Evolutionary conservation across 495 filamentous ascomycete genomes (phyloP), one percentile per base, ranked within the genome.

Genomic region (Podospora bellae-mahoneyi): DNA sequence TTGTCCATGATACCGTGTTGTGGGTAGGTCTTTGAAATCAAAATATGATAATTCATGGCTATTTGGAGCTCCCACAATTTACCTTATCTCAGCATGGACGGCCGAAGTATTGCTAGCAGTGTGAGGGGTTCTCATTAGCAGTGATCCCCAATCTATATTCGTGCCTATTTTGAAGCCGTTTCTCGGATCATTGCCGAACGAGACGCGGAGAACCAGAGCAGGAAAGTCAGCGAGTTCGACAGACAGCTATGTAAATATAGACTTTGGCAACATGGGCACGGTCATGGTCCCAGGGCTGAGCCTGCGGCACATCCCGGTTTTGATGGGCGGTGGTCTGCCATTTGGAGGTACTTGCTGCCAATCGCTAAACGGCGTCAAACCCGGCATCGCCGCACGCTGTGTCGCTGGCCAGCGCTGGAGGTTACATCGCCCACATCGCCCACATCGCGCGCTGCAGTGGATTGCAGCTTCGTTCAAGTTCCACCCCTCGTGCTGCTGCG

Each of bases 341-440:
- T 20, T 58, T 58, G 61, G 19, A 39, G 27, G 6, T 26, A 13
- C 39, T 10, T 48, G 39, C 27, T 13, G 30, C 27, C 18, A 23
- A 19, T 63, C 30, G 5, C 16, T 13, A 63, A 4, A 20, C 61
- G 4, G 30, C 15, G 30, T 3, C 15, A 19, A 23, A 48, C 61
- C 13, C 61, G 61, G 61, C 61, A 63, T 63, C 61, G 61, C 61
- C 61, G 61, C 61, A 58, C 5, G 23, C n/a, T 58, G 55, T 19
- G n/a, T 26, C 60, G 56, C 16, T 59, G 56, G 56, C 19, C 23
- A 62, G 26, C 60, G 23, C 60, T 9, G 60, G 23, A 9, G 60
- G 30, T 34, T 34, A 28, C 60, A 30, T 34, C 6, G 60, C 23
- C 3, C 15, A 57, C 54, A 57, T 57, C 54, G 54, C 54, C 16